Evolutionary conservation across 1,139 yeast genomes (phyloP).

Genomic region (Pichia sp.): DNA sequence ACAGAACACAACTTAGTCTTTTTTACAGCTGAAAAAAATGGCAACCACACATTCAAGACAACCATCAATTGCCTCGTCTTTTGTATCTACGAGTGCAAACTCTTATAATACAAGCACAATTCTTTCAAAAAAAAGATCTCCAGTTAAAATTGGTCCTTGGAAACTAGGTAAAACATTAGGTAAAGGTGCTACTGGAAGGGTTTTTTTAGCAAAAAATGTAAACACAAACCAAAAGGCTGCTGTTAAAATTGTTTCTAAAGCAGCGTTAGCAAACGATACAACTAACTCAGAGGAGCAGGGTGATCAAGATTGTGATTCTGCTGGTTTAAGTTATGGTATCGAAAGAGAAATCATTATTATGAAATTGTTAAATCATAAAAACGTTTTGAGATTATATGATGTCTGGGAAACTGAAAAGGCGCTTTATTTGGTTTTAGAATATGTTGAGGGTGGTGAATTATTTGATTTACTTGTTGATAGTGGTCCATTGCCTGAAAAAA

Average conservation of each 20-base stretch:
- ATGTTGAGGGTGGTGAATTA: constrained; percentile 95
- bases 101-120: constrained; percentile 23
- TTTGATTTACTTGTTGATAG: constrained; percentile 85
- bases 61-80: constrained; percentile 30
- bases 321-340: constrained; percentile 81
- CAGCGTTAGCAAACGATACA: constrained; percentile 47
- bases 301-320: constrained; percentile 41
- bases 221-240: constrained; percentile 89
- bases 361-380: constrained; percentile 87
- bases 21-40: not conserved
- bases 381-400: constrained; percentile 91
- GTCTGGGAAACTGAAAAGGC: constrained; percentile 98
- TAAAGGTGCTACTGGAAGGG: constrained; percentile 92
- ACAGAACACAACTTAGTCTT: not conserved
- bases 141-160: constrained; percentile 89
- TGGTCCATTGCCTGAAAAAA: constrained; percentile 82
- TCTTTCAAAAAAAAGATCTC: constrained; percentile 39
- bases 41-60: constrained; percentile 27
- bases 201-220: constrained; percentile 80
- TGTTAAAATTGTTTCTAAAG: constrained; percentile 90
- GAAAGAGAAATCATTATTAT: constrained; percentile 90
- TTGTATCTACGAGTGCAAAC: constrained; percentile 29
- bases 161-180: constrained; percentile 90
- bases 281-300: constrained; percentile 19
- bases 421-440: constrained; percentile 82